Percentiles rank a stretch among this genome's conserved stretches.
Evolutionary conservation across 345 rosid species (phyloP).

Genomic region (Eucalyptus cladocalyx): DNA sequence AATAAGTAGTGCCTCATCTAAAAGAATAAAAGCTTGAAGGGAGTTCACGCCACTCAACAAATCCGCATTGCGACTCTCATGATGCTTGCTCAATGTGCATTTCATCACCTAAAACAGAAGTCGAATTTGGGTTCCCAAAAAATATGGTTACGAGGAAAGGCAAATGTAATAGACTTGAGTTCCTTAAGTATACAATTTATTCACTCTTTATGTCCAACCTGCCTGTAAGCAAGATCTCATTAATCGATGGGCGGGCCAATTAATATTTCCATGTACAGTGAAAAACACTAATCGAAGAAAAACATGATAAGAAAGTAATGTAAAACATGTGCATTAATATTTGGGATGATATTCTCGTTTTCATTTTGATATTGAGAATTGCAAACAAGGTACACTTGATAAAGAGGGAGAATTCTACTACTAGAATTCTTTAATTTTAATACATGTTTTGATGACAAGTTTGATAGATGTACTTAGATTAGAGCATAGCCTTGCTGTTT

Average conservation of each 20-base stretch:
- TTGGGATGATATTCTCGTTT: neutral
- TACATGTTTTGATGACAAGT: neutral
- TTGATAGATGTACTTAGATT: neutral
- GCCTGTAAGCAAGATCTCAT: neutral
- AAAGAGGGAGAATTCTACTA: fast-evolving
- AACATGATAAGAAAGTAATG: neutral
- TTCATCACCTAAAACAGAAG: neutral
- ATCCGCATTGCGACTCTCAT: neutral
- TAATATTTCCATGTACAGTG: neutral
- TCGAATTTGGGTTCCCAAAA: neutral
- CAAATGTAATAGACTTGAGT: neutral
- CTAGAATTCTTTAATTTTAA: neutral
- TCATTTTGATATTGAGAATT: fast-evolving
- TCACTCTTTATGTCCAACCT: neutral
- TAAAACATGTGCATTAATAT: neutral
- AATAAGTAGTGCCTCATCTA: neutral
- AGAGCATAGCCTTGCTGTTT: neutral
- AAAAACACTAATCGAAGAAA: neutral
- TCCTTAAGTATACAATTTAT: neutral
- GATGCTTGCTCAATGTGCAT: neutral
- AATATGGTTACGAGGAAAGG: neutral
- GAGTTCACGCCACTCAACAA: neutral
- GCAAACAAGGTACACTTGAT: neutral
- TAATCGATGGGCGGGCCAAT: neutral
- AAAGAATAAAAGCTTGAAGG: neutral